phyloP scores from a whole-genome alignment of 805 yeast species.

The Yarrowia hollandica region DNA sequence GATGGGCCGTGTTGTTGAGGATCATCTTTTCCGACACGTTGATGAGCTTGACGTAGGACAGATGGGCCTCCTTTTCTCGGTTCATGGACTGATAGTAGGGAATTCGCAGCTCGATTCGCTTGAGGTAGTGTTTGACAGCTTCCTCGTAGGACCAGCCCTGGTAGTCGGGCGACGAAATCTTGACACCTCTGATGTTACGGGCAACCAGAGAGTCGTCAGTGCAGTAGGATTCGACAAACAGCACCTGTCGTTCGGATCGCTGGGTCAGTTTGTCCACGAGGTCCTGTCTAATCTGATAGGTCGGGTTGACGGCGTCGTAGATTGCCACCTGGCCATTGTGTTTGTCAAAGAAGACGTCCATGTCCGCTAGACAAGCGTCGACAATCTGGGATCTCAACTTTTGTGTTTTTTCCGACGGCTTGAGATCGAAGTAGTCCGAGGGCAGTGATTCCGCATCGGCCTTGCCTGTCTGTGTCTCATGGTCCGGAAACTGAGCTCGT shows the following conservation, averaged over 20 bases:
- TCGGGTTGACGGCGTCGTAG: slow-evolving; percentile 91
- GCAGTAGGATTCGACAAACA: slow-evolving; percentile 85
- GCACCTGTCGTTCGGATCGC: slow-evolving; percentile 63
- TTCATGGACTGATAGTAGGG: slow-evolving; percentile 73
- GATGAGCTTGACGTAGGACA: slow-evolving; percentile 79
- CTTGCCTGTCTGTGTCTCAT: slow-evolving; percentile 31
- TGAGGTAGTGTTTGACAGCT: slow-evolving; percentile 76
- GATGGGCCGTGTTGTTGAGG: slow-evolving; percentile 67
- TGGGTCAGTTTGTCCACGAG: slow-evolving; percentile 55
- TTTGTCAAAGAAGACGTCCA: slow-evolving; percentile 64
- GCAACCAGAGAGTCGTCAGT: slow-evolving; percentile 68
- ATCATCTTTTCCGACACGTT: slow-evolving; percentile 86
- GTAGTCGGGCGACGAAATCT: slow-evolving; percentile 81
- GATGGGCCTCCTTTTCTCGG: slow-evolving; percentile 46
- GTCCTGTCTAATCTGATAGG: slow-evolving; percentile 62
- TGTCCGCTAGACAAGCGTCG: slow-evolving; percentile 65
- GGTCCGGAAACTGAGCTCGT: slow-evolving; percentile 43
- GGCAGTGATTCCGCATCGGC: slow-evolving; percentile 52
- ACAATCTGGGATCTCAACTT: slow-evolving; percentile 59
- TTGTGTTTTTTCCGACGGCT: slow-evolving; percentile 50
- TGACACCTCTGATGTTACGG: slow-evolving; percentile 80
- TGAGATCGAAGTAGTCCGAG: slow-evolving; percentile 66
- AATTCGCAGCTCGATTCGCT: slow-evolving; percentile 65
- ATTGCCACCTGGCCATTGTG: slow-evolving; percentile 93
- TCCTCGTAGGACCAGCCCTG: slow-evolving; percentile 66